Evolutionary conservation across 768 basidiomycete genomes (phyloP), one percentile per base, ranked within the genome.

Genomic region (Leccinum uliginosum): DNA sequence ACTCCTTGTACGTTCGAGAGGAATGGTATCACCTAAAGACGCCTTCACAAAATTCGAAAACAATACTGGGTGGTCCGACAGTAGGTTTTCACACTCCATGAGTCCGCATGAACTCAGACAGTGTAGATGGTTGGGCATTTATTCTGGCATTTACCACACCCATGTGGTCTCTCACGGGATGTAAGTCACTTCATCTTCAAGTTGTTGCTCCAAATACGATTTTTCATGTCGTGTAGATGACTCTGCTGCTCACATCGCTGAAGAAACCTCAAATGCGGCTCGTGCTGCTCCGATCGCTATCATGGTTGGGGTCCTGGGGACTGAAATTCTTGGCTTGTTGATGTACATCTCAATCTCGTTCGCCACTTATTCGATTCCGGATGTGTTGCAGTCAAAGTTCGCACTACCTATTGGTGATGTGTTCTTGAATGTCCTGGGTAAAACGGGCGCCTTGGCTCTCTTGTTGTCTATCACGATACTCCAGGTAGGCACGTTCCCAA

Each of bases 161-260:
- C 7, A 71, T 70, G 65, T 62, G 67, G 59, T 56, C 55, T 24
- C 46, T 62, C 30, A 69, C 65, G 15, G 62, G 69, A 40, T 68
- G 66, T 67, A 32, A 24, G 61, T 58, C 27, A 14, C 44, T 17
- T 46, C 6, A 8, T 26, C 6, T 48, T 14, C 19, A 11, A n/a
- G 21, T 11, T 2, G 15, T 8, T 17, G 19, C 19, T 21, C 40
- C 40, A 21, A 21, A 43, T 10, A 21, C 11, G 17, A 2, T 32
- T 24, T 15, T 11, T 46, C n/a, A 23, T 50, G 21, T 50, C 24
- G 34, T 12, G 61, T 23, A 79, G 78, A 78, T 35, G 77, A 80
- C 61, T 80, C 78, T 19, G 78, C 76, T 10, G 79, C 74, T 6
- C 77, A 78, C 54, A 76, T 80, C 17, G 71, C 79, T 3, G 78